phyloP scores from a whole-genome alignment of 352 stramenopile species.

The Pythium guiyangense region DNA sequence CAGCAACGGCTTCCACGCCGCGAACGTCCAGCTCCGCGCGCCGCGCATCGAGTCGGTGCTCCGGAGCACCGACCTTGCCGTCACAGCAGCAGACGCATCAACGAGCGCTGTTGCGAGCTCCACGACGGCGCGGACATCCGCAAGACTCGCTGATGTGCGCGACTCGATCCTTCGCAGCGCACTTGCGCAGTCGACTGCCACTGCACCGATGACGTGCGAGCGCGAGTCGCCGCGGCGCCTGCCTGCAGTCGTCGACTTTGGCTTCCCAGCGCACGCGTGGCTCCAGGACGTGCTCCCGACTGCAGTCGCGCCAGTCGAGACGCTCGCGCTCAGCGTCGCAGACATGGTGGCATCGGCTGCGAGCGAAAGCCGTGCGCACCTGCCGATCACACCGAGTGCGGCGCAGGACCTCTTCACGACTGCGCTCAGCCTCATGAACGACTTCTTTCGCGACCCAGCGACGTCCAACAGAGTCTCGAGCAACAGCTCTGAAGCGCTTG shows the following conservation, averaged over 20 bases:
- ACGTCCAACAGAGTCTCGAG: conserved; percentile 9
- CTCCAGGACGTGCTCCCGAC: conserved; percentile 27
- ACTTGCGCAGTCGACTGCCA: conserved; percentile 10
- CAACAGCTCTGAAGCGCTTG: conserved; percentile 21
- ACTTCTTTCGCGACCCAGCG: conserved; percentile 40
- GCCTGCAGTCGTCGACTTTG: conserved; percentile 39
- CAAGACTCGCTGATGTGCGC: conserved; percentile 8
- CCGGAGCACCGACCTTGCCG: conserved; percentile 20
- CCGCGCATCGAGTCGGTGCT: conserved; percentile 22
- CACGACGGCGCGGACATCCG: not conserved
- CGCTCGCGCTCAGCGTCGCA: conserved; percentile 13
- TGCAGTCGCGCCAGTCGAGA: conserved; percentile 14
- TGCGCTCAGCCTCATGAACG: conserved; percentile 28
- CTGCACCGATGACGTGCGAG: not conserved
- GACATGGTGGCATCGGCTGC: conserved; percentile 10
- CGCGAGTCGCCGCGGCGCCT: conserved; percentile 39
- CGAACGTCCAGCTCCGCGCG: conserved; percentile 41
- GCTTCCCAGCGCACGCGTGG: conserved; percentile 46
- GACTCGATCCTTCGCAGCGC: conserved; percentile 38
- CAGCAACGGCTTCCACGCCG: conserved; percentile 51
- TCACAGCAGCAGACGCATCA: not conserved
- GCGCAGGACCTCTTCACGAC: conserved; percentile 26
- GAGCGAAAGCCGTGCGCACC: not conserved
- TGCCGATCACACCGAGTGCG: conserved; percentile 25
- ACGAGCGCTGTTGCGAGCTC: not conserved